phyloP scores from a whole-genome alignment of 2,329 filamentous ascomycete species.

The Botrytis cinerea region DNA sequence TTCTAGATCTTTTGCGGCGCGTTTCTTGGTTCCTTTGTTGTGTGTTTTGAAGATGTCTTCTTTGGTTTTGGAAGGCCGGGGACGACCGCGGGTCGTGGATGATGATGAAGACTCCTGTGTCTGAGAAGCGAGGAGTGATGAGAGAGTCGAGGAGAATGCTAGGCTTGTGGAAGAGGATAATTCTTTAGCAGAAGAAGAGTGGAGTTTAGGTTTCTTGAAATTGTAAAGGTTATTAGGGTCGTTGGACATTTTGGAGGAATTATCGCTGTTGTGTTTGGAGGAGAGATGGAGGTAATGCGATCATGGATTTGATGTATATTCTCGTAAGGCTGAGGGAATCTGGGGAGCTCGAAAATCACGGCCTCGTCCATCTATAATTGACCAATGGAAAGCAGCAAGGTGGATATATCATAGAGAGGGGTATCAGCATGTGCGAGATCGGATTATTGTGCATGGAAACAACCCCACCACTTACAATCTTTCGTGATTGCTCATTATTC shows the following conservation, averaged over 20 bases:
- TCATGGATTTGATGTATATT: not conserved
- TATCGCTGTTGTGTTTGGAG: not conserved
- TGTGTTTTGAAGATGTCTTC: constrained; percentile 69
- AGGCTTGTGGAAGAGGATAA: constrained; percentile 72
- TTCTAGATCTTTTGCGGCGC: constrained; percentile 59
- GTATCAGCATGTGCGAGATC: constrained; percentile 23
- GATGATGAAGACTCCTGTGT: constrained; percentile 36
- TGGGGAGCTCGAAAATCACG: not conserved
- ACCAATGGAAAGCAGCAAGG: not conserved
- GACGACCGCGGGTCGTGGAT: constrained; percentile 50
- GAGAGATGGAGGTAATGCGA: not conserved
- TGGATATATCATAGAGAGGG: not conserved
- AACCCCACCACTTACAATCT: constrained; percentile 17
- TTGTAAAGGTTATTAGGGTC: constrained; percentile 69
- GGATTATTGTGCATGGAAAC: constrained; percentile 18
- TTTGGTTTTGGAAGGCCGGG: constrained; percentile 59
- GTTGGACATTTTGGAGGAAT: constrained; percentile 18
- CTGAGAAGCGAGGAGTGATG: constrained; percentile 72
- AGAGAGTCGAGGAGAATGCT: constrained; percentile 85
- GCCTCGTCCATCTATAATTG: not conserved
- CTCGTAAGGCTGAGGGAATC: constrained; percentile 13
- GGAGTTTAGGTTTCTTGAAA: constrained; percentile 62
- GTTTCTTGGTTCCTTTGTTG: constrained; percentile 63
- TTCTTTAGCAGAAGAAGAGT: constrained; percentile 58
- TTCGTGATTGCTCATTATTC: not conserved